These are phyloP conservation scores for Hylodesmum podocarpum DNA, from an alignment of 306 rosid genomes.

Conservation along the genomic window DNA sequence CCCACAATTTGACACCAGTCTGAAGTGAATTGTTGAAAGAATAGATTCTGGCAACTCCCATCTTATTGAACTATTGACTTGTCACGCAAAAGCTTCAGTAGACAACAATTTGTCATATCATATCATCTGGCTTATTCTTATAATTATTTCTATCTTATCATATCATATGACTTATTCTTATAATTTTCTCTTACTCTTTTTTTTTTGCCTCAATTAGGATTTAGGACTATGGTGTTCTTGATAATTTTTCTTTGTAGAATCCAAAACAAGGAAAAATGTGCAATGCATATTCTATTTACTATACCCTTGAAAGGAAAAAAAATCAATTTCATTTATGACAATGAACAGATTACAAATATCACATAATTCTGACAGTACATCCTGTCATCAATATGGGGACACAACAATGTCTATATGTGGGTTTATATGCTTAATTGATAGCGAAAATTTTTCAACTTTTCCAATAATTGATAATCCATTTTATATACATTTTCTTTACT, in stretches of 20 bases:
- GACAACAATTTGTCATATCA: neutral
- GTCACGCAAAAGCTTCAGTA: constrained; percentile 17
- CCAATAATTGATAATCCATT: too few relatives aligned
- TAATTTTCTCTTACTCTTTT: too few relatives aligned
- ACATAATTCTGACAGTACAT: neutral
- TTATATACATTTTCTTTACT: too few relatives aligned
- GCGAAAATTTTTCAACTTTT: neutral
- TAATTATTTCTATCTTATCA: too few relatives aligned
- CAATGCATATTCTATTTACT: constrained; percentile 2
- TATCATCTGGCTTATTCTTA: neutral
- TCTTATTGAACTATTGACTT: neutral
- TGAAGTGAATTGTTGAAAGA: neutral
- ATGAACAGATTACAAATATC: neutral
- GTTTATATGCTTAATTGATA: constrained; percentile 4
- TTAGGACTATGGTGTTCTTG: too few relatives aligned
- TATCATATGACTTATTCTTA: too few relatives aligned
- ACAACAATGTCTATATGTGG: neutral
- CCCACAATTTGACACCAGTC: constrained; percentile 1
- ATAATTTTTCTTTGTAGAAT: neutral
- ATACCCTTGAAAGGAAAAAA: neutral
- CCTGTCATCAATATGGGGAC: neutral
- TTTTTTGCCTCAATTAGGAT: too few relatives aligned
- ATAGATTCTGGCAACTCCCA: neutral
- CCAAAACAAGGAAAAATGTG: neutral
- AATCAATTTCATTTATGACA: neutral